These are phyloP conservation scores for Colletotrichum somersetense DNA, from an alignment of 2,329 filamentous ascomycete species.

Conservation along the genomic window DNA sequence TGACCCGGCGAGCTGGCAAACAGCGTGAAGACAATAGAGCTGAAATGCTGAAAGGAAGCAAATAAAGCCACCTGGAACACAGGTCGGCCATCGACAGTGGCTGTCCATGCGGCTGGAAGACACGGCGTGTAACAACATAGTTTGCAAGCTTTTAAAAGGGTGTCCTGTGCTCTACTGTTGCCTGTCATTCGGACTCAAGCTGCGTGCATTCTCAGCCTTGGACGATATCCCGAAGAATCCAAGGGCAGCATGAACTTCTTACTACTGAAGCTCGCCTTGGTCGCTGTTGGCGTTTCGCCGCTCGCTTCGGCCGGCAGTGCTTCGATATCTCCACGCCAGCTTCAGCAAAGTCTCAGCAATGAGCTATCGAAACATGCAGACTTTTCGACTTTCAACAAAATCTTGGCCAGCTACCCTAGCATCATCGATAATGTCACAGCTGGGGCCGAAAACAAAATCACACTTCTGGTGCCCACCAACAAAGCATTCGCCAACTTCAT, in stretches of 20 bases:
- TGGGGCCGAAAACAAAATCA: constrained; percentile 9
- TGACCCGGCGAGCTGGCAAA: background rate
- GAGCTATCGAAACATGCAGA: constrained; percentile 23
- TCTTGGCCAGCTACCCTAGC: constrained; percentile 26
- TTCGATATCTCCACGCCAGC: background rate
- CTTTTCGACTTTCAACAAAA: constrained; percentile 30
- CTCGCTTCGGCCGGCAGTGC: constrained; percentile 1
- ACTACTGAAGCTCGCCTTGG: constrained; percentile 1
- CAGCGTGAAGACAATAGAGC: constrained; percentile 8
- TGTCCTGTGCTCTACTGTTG: background rate
- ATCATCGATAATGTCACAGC: constrained; percentile 15
- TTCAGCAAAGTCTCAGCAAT: constrained; percentile 25
- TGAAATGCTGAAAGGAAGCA: background rate
- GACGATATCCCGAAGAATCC: background rate
- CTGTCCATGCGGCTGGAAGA: constrained; percentile 11
- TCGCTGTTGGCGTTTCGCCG: background rate
- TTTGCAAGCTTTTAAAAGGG: constrained; percentile 7
- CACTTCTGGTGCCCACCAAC: constrained; percentile 39
- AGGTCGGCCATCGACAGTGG: background rate
- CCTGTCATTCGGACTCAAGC: background rate
- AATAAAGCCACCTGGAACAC: constrained; percentile 6
- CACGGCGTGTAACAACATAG: background rate
- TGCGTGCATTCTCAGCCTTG: no score
- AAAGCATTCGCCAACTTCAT: constrained; percentile 26
- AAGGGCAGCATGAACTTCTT: constrained; percentile 16